Percentiles rank a stretch among this genome's conserved stretches.
phyloP scores from a whole-genome alignment of 73 alveolate species.

The Paramecium primaurelia region DNA sequence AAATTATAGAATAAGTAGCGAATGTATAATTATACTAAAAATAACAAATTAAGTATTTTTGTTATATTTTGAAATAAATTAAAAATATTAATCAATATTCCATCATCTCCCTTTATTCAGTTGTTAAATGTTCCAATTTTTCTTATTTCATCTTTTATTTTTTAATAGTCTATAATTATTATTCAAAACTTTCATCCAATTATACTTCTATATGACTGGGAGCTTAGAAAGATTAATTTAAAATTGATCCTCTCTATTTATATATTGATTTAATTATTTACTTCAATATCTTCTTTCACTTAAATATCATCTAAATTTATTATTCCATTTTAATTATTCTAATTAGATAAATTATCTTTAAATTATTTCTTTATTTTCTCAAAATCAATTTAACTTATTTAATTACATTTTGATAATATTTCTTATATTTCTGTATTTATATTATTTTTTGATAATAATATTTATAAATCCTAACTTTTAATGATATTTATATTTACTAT shows the following conservation, averaged over 20 bases:
- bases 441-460: not conserved
- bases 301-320: not conserved
- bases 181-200: constrained; percentile 31
- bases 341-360: not conserved
- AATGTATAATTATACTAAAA: no score
- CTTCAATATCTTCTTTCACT: constrained; percentile 6
- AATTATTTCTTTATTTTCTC: constrained; percentile 7
- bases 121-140: constrained; percentile 38
- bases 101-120: constrained; percentile 22
- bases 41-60: not conserved
- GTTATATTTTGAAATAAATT: not conserved
- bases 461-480: not conserved
- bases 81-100: not conserved
- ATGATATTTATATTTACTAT: not conserved
- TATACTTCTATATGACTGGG: constrained; percentile 13
- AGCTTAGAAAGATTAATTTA: constrained; percentile 8
- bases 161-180: not conserved
- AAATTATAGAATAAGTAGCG: no score
- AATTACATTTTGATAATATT: not conserved
- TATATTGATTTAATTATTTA: not conserved
- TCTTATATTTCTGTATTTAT: not conserved
- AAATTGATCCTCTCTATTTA: not conserved
- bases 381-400: not conserved
- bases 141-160: constrained; percentile 12
- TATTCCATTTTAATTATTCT: not conserved